phyloP scores from a whole-genome alignment of 768 basidiomycete genomes.

The Melanogaster broomeanus region DNA sequence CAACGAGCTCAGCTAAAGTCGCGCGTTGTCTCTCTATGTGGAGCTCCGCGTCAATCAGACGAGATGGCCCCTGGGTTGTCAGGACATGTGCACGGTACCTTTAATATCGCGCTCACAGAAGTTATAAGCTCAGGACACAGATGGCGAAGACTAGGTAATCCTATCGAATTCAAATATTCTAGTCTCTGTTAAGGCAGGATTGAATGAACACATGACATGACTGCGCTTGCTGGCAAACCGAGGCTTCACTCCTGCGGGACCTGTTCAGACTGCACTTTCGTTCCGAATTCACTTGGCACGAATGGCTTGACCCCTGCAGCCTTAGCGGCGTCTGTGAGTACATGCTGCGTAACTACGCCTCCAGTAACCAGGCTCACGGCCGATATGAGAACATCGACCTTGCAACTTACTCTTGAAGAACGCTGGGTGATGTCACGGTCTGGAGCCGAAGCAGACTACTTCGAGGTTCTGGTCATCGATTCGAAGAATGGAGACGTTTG shows the following conservation, averaged over 20 bases:
- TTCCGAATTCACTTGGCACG: conserved; percentile 25
- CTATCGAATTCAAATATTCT: conserved; percentile 9
- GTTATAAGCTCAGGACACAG: not conserved
- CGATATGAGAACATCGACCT: conserved; percentile 20
- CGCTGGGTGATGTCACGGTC: conserved; percentile 6
- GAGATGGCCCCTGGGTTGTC: conserved; percentile 2
- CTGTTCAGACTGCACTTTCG: not conserved
- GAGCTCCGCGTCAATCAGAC: not conserved
- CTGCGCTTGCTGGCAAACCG: not conserved
- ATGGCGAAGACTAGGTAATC: conserved; percentile 9
- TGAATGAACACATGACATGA: not conserved
- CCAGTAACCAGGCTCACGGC: conserved; percentile 10
- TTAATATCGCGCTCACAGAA: not conserved
- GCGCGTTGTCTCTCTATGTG: conserved; percentile 4
- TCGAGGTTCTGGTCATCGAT: conserved; percentile 1
- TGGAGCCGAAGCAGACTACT: not conserved
- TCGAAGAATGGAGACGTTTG: not conserved
- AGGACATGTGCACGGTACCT: conserved; percentile 6
- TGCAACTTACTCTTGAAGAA: conserved; percentile 10
- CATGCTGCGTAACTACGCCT: conserved; percentile 7
- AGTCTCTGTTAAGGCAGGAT: not conserved
- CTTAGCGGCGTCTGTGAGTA: conserved; percentile 26
- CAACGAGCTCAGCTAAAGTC: not conserved
- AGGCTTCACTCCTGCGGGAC: not conserved
- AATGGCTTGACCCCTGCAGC: conserved; percentile 23